phyloP scores from a whole-genome alignment of 1,284 basidiomycete species.

The Tetrapyrgos nigripes region DNA sequence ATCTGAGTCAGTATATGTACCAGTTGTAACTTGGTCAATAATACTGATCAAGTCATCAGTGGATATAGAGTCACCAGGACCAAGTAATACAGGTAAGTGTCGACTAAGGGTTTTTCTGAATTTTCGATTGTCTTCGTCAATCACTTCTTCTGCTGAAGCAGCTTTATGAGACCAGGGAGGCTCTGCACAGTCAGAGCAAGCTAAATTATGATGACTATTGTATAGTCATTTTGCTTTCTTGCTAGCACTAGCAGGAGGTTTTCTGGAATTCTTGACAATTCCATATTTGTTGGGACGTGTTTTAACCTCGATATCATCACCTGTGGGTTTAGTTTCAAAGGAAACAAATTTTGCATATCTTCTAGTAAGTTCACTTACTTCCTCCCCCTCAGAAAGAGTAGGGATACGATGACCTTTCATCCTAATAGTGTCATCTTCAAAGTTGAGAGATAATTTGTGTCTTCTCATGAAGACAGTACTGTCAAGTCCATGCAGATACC shows the following conservation, averaged over 20 bases:
- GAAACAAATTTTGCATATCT: constrained; percentile 6
- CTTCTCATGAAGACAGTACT: constrained; percentile 20
- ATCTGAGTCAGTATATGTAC: not conserved
- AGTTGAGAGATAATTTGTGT: constrained; percentile 16
- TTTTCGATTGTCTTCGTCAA: constrained; percentile 1
- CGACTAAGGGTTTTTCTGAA: not conserved
- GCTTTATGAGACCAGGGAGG: not conserved
- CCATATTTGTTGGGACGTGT: constrained; percentile 6
- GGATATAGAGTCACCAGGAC: constrained; percentile 9
- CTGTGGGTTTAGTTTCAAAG: not conserved
- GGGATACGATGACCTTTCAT: not conserved
- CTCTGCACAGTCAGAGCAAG: not conserved
- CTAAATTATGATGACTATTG: not conserved
- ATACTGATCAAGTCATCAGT: constrained; percentile 10
- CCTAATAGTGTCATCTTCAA: constrained; percentile 11
- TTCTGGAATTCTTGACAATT: too few species aligned
- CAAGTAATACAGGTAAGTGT: constrained; percentile 12
- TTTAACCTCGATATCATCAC: constrained; percentile 1
- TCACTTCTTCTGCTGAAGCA: not conserved
- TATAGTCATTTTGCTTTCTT: not conserved
- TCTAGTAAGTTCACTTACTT: constrained; percentile 6
- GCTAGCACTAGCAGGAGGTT: too few species aligned
- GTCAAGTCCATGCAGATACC: too few species aligned
- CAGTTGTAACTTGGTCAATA: not conserved
- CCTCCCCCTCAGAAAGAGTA: too few species aligned